Percentiles rank a stretch among this genome's conserved stretches.
These are phyloP conservation scores for Ettlia oleoabundans DNA, from an alignment of 139 green algal genomes.

Conservation along the genomic window DNA sequence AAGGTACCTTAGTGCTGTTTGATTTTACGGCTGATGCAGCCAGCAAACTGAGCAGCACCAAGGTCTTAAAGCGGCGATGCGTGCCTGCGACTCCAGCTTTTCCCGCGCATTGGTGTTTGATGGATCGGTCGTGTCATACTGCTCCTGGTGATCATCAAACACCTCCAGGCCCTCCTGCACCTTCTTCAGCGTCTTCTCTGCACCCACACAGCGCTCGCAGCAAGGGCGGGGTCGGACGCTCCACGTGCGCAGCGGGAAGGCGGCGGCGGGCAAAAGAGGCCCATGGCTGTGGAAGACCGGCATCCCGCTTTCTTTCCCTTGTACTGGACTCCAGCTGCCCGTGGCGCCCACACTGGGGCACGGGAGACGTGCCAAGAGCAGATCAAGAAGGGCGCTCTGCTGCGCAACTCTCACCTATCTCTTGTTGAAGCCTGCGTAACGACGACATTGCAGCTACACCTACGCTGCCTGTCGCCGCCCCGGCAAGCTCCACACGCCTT, in stretches of 20 bases:
- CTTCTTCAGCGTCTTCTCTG: slow-evolving; percentile 93
- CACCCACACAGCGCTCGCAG: neutral
- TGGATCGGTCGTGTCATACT: slow-evolving; percentile 91
- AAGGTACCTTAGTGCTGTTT: too few species aligned
- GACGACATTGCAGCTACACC: slow-evolving; percentile 89
- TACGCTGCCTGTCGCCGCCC: neutral
- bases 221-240: neutral
- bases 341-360: too few species aligned
- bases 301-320: too few species aligned
- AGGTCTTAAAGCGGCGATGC: too few species aligned
- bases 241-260: neutral
- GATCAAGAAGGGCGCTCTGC: too few species aligned
- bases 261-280: neutral
- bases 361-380: neutral
- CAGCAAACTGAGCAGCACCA: too few species aligned
- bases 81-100: slow-evolving; percentile 92
- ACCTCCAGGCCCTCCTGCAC: slow-evolving; percentile 95
- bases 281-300: too few species aligned
- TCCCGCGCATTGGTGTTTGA: slow-evolving; percentile 89
- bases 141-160: slow-evolving; percentile 97
- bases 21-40: too few species aligned
- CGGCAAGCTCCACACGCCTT: neutral
- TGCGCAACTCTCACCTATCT: slow-evolving; percentile 75
- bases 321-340: too few species aligned
- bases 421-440: slow-evolving; percentile 88